Evolutionary conservation across 129 eudicot genomes (phyloP).

Genomic region (Silybum marianum): DNA sequence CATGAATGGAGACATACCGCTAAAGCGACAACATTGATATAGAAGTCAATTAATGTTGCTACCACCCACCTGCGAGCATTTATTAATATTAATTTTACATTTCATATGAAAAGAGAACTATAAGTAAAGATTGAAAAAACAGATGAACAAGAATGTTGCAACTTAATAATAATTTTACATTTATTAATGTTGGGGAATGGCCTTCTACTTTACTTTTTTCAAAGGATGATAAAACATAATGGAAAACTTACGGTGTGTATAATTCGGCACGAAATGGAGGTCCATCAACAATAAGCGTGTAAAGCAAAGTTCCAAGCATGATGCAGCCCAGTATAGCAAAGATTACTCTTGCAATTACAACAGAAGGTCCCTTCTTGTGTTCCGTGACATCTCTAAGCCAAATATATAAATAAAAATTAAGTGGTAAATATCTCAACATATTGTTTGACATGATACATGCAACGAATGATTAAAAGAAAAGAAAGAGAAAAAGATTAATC

Average conservation of each 20-base stretch:
- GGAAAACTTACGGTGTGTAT: conserved; percentile 61
- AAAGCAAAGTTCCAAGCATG: conserved; percentile 69
- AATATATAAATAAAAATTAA: conserved; percentile 11
- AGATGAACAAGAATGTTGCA: not conserved
- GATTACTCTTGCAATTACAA: conserved; percentile 50
- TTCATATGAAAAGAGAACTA: conserved; percentile 6
- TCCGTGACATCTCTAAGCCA: conserved; percentile 43
- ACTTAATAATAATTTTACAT: not conserved
- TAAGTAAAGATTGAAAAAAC: not conserved
- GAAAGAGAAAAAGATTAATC: not conserved
- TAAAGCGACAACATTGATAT: conserved; percentile 58
- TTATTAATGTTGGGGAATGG: not conserved
- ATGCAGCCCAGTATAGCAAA: conserved; percentile 60
- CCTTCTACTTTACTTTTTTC: not conserved
- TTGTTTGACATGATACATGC: not conserved
- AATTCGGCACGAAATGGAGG: conserved; percentile 56
- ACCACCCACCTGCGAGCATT: conserved; percentile 68
- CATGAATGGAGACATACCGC: conserved; percentile 47
- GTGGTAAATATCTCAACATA: not conserved
- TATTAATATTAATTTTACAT: not conserved
- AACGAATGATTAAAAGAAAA: not conserved
- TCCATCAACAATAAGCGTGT: conserved; percentile 54
- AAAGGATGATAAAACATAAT: not conserved
- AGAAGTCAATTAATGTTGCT: conserved; percentile 75
- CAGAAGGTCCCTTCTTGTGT: conserved; percentile 43